Conservation (phyloP, 768 basidiomycete species). For the Pilatotrama ljubarskyi region DNA sequence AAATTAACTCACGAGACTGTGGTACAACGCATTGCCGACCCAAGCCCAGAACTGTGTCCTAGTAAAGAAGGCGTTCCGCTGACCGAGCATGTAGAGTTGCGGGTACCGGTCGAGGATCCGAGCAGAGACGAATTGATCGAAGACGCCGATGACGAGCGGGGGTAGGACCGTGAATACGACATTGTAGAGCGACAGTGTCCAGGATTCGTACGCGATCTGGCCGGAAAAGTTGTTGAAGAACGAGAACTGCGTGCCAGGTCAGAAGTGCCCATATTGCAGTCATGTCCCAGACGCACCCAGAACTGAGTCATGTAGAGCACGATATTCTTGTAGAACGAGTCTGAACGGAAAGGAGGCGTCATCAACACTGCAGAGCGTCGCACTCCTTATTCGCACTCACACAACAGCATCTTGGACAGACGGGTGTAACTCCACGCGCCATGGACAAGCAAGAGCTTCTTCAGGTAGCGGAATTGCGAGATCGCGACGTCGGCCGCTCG, state of each 20-base stretch:
- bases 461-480: conserved; percentile 94
- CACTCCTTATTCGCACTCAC: conserved; percentile 63
- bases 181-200: conserved; percentile 97
- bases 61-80: conserved; percentile 92
- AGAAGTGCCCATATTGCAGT: neutral
- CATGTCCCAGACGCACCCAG: conserved; percentile 61
- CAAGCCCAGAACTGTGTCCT: conserved; percentile 91
- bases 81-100: conserved; percentile 92
- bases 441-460: conserved; percentile 93
- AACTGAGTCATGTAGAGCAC: conserved; percentile 98
- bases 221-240: conserved; percentile 99
- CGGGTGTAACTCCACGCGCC: conserved; percentile 99
- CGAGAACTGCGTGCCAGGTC: conserved; percentile 64
- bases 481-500: conserved; percentile 97
- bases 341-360: conserved; percentile 40
- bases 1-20: conserved; percentile 67
- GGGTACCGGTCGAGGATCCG: conserved; percentile 96
- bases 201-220: conserved; percentile 97
- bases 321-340: conserved; percentile 99
- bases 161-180: conserved; percentile 95
- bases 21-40: conserved; percentile 86
- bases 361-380: neutral
- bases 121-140: conserved; percentile 98
- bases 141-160: conserved; percentile 95
- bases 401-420: conserved; percentile 92